A percentile compares a stretch with the other conserved stretches of the same genome.
Conservation (phyloP, 2,329 filamentous ascomycete genomes). For the Seiridium unicorne region DNA sequence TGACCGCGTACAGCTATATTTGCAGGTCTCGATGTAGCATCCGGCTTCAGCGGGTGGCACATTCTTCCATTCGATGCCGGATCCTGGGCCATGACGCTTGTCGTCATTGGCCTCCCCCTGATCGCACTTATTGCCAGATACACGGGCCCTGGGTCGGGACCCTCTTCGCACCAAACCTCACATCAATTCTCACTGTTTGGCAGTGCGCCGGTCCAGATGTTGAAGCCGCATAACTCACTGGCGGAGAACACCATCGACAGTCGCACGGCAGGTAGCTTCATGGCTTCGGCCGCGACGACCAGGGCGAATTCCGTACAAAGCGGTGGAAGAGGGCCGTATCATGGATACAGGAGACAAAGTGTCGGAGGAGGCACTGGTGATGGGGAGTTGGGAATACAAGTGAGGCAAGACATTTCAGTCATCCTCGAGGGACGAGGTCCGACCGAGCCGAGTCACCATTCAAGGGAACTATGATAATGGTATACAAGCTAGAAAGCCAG, state of each 20-base stretch:
- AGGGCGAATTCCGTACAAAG: not conserved
- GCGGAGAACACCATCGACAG: not conserved
- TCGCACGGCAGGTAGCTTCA: not conserved
- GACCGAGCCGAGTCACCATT: not conserved
- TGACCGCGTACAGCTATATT: conserved; percentile 42
- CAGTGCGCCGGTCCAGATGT: not conserved
- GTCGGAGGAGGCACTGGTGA: not conserved
- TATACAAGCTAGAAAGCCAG: not conserved
- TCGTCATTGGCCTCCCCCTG: conserved; percentile 50
- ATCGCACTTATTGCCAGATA: conserved; percentile 46
- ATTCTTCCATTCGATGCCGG: conserved; percentile 46
- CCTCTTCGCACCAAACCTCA: conserved; percentile 1
- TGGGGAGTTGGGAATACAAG: conserved; percentile 1
- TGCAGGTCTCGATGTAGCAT: conserved; percentile 43
- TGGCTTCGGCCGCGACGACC: not conserved
- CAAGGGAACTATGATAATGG: not conserved
- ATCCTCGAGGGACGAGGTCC: not conserved
- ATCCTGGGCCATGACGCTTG: conserved; percentile 47
- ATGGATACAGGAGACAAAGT: not conserved
- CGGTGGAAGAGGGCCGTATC: not conserved
- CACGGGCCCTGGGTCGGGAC: conserved; percentile 15
- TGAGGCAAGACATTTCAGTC: not conserved
- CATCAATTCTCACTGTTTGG: conserved; percentile 4
- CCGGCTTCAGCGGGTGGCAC: conserved; percentile 41
- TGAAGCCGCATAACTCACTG: not conserved